Conservation (phyloP, 2,329 filamentous ascomycete species). For the Penicillium janthinellum region DNA sequence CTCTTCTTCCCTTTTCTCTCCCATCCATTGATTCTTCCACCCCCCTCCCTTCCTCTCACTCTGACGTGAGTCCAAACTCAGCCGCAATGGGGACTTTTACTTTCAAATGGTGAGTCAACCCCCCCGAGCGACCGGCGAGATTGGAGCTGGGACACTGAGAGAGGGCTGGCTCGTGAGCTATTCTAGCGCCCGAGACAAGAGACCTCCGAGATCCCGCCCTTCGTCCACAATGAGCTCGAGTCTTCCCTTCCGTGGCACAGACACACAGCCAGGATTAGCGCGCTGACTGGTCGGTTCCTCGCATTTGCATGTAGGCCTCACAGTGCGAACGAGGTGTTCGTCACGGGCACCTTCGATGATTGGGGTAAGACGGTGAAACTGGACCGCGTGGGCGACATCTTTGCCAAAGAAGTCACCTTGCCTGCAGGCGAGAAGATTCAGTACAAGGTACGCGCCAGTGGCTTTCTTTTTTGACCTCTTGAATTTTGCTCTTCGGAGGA, state of each 20-base stretch:
- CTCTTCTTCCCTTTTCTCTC: not conserved
- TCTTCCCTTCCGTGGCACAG: slow-evolving; percentile 17
- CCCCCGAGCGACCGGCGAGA: not conserved
- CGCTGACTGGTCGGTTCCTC: slow-evolving; percentile 33
- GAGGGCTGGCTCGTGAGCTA: slow-evolving; percentile 5
- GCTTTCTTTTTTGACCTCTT: slow-evolving; percentile 7
- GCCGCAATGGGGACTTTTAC: slow-evolving; percentile 37
- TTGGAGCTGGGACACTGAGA: not conserved
- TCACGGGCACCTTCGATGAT: slow-evolving; percentile 93
- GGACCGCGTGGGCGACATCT: slow-evolving; percentile 70
- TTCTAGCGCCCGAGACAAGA: slow-evolving; percentile 5
- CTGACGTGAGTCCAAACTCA: not conserved
- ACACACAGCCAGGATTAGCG: slow-evolving; percentile 19
- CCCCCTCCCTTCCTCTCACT: not conserved
- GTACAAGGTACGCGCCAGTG: slow-evolving; percentile 76
- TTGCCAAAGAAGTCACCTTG: slow-evolving; percentile 79
- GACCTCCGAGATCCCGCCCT: slow-evolving; percentile 2
- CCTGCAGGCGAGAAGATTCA: slow-evolving; percentile 71
- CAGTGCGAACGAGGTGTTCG: slow-evolving; percentile 81
- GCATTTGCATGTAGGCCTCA: slow-evolving; percentile 67
- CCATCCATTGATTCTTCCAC: slow-evolving; percentile 5
- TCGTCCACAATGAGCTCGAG: slow-evolving; percentile 9
- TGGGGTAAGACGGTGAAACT: slow-evolving; percentile 88
- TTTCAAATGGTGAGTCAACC: slow-evolving; percentile 41
- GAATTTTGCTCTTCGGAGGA: not conserved